Evolutionary conservation across 202 grass and related monocot genomes (phyloP).

Genomic region (Musa balbisiana): DNA sequence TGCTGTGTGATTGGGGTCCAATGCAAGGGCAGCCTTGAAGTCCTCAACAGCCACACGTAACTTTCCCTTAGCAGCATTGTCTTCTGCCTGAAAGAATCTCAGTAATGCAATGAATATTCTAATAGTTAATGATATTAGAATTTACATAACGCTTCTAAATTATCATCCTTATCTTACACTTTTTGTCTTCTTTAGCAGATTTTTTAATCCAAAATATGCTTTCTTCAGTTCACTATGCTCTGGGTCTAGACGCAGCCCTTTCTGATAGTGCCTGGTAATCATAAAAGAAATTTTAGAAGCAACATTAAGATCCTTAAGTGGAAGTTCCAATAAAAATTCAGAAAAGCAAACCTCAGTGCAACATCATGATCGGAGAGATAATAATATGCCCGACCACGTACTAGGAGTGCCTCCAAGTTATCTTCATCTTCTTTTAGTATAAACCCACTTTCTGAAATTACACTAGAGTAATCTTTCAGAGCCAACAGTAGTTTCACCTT

Average conservation of each 20-base stretch:
- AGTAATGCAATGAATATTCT: conserved; percentile 10
- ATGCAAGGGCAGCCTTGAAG: conserved; percentile 81
- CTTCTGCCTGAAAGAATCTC: conserved; percentile 57
- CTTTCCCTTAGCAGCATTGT: conserved; percentile 83
- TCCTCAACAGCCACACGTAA: conserved; percentile 74
- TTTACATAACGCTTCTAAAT: neutral
- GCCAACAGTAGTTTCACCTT: conserved; percentile 71
- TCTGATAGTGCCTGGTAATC: conserved; percentile 79
- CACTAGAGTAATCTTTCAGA: conserved; percentile 71
- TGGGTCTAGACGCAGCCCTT: conserved; percentile 83
- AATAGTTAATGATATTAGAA: neutral
- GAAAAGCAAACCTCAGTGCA: conserved; percentile 48
- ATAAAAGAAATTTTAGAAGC: neutral
- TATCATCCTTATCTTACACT: conserved; percentile 38
- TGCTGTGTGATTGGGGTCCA: conserved; percentile 66
- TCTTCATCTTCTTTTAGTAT: conserved; percentile 99
- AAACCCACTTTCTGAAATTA: conserved; percentile 84
- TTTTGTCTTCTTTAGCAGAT: conserved; percentile 95
- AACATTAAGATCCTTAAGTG: neutral
- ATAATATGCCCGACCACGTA: conserved; percentile 84
- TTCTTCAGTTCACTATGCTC: conserved; percentile 92
- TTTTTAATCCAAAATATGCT: conserved; percentile 94
- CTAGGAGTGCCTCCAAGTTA: conserved; percentile 76
- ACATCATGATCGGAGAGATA: conserved; percentile 99
- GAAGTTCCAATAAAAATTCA: neutral